Conservation (phyloP, 495 filamentous ascomycete species). For the Penicillium cinerascens region DNA sequence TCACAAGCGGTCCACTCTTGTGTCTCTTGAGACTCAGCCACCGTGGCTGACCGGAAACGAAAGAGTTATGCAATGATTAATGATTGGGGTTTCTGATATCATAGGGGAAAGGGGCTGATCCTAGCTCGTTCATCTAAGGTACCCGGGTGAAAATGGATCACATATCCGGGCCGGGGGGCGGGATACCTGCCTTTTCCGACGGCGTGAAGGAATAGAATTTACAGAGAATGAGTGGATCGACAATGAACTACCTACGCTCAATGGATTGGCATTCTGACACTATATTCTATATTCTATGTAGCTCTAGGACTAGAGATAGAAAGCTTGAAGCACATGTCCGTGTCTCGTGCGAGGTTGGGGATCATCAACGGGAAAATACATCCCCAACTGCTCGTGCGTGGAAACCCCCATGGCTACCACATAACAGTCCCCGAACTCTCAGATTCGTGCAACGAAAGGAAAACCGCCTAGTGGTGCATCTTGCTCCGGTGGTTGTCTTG, state of each 20-base stretch:
- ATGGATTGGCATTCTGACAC: neutral
- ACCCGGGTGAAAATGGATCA: neutral
- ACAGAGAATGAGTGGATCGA: neutral
- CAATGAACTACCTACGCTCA: neutral
- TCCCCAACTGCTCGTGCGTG: neutral
- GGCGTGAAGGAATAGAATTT: neutral
- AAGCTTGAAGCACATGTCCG: neutral
- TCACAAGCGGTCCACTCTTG: slow-evolving; percentile 18
- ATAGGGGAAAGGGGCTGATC: slow-evolving; percentile 7
- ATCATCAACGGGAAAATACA: neutral
- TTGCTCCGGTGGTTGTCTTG: slow-evolving; percentile 3
- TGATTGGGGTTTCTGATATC: slow-evolving; percentile 18
- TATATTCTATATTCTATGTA: neutral
- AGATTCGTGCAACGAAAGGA: neutral
- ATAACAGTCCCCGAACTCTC: neutral
- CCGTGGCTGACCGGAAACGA: slow-evolving; percentile 16
- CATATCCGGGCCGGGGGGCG: neutral
- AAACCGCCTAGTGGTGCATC: neutral
- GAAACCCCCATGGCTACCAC: neutral
- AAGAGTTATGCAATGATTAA: slow-evolving; percentile 1
- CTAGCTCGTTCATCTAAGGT: neutral
- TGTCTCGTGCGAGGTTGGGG: neutral
- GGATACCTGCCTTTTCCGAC: neutral
- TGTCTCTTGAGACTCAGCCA: slow-evolving; percentile 17
- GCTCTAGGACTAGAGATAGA: neutral